Evolutionary conservation across 1,284 basidiomycete species (phyloP), one percentile per base, ranked within the genome.

Genomic region (Ganoderma sinense): DNA sequence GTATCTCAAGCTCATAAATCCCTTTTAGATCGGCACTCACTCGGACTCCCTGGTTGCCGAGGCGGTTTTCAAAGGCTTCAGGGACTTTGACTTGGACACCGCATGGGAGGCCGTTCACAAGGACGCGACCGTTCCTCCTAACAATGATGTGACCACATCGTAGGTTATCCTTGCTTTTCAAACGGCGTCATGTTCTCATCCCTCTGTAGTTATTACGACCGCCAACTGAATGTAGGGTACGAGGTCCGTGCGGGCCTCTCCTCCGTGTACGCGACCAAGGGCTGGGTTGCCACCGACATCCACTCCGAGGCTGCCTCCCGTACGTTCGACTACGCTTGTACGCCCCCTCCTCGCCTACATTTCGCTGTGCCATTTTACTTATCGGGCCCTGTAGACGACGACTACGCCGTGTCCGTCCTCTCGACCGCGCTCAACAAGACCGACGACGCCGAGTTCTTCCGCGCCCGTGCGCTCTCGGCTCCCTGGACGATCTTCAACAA

Each of bases 31-130:
- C 18, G 91, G 86, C 5, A 95, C 93, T 0, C 93, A 96, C 73
- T 91, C 93, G 2, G 94, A 96, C 78, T 92, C 91, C 2, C 86
- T 95, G 39, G 85, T 96, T 51, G 91, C 94, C 0, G 93, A 95
- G 79, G 93, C 93, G 0, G 89, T 91, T 55, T 75, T 89, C 53
- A 93, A 91, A 78, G 89, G 89, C 14, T 81, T 91, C 39, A 83
- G 78, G 0, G 89, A 84, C 0, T 94, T 94, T 69, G 89, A 95
- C 78, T 76, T 84, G 3, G 84, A 88, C 0, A 80, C 89, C 0
- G 93, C 94, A 0, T 95, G 89, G 86, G 85, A 90, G 58, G 94
- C 94, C 0, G 92, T 95, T 0, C 84, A 85, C 78, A 95, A 95
- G 77, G 90, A 95, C 76, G 92, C 89, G 0, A 89, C 86, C 0